A percentile compares a stretch with the other conserved stretches of the same genome.
Evolutionary conservation across 2,329 filamentous ascomycete genomes (phyloP).

Genomic region (Botrytis byssoidea): DNA sequence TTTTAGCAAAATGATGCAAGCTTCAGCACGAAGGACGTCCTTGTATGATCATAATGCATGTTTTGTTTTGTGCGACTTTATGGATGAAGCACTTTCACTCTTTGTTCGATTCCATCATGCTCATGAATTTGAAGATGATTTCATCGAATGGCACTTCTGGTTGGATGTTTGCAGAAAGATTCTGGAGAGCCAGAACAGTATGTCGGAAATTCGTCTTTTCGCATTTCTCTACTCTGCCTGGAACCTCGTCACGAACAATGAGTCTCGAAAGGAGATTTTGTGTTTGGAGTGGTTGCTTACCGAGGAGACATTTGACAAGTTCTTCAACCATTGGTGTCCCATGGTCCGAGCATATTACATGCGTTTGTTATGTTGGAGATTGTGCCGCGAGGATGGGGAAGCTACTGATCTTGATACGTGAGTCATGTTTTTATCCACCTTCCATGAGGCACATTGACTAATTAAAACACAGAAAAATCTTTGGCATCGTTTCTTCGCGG

Average conservation of each 20-base stretch:
- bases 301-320: slow-evolving; percentile 60
- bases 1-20: slow-evolving; percentile 61
- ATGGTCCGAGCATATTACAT: slow-evolving; percentile 78
- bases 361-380: slow-evolving; percentile 68
- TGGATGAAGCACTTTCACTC: slow-evolving; percentile 66
- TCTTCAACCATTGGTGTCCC: slow-evolving; percentile 74
- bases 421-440: slow-evolving; percentile 37
- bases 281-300: slow-evolving; percentile 63
- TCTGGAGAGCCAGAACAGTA: slow-evolving; percentile 68
- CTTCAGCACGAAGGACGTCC: slow-evolving; percentile 60
- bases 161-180: slow-evolving; percentile 64
- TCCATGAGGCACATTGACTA: slow-evolving; percentile 26
- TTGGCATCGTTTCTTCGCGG: slow-evolving; percentile 55
- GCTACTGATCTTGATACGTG: slow-evolving; percentile 55
- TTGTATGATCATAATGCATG: slow-evolving; percentile 69
- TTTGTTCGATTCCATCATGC: slow-evolving; percentile 58
- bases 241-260: slow-evolving; percentile 56
- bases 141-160: slow-evolving; percentile 68
- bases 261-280: slow-evolving; percentile 56
- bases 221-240: slow-evolving; percentile 66
- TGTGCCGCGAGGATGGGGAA: slow-evolving; percentile 60
- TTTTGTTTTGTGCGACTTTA: slow-evolving; percentile 70
- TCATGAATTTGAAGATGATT: slow-evolving; percentile 39
- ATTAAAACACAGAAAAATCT: slow-evolving; percentile 51
- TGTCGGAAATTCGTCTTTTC: slow-evolving; percentile 68